Conservation (phyloP, 768 basidiomycete genomes). For the Phlebiopsis gigantea region DNA sequence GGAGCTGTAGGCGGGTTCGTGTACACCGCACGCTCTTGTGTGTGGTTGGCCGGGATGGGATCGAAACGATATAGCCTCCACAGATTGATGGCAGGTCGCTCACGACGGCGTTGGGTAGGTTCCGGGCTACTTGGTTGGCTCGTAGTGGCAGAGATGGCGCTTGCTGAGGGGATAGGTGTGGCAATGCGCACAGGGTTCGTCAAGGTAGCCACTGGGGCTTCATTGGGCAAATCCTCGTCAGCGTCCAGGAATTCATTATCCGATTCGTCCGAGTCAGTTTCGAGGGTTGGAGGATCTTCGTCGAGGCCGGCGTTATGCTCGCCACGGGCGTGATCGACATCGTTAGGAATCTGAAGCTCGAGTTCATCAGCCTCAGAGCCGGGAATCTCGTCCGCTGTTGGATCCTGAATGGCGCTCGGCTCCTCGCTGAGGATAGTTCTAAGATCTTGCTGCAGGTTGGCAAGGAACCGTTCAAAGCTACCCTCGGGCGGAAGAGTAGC, state of each 20-base stretch:
- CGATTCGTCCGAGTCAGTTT: constrained; percentile 30
- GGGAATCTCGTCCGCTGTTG: background rate
- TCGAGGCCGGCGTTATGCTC: constrained; percentile 16
- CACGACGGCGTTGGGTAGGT: constrained; percentile 28
- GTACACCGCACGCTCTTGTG: constrained; percentile 13
- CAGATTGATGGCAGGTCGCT: constrained; percentile 59
- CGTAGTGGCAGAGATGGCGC: background rate
- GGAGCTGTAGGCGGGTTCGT: background rate
- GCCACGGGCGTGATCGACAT: constrained; percentile 8
- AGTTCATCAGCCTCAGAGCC: background rate
- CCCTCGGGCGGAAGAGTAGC: constrained; percentile 44
- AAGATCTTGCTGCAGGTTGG: constrained; percentile 73
- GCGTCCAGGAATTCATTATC: constrained; percentile 25
- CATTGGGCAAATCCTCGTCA: constrained; percentile 19
- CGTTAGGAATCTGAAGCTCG: too few relatives aligned
- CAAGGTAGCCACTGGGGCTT: constrained; percentile 5
- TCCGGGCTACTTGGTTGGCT: background rate
- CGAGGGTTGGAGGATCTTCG: constrained; percentile 27
- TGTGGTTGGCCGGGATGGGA: constrained; percentile 40
- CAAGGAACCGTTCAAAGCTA: constrained; percentile 76
- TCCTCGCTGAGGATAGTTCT: constrained; percentile 51
- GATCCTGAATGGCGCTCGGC: background rate
- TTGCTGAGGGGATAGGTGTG: constrained; percentile 21
- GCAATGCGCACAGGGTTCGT: constrained; percentile 9
- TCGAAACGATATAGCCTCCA: constrained; percentile 85